These are phyloP conservation scores for Dactylorhiza incarnata DNA, from an alignment of 106 monocot genomes.

Conservation along the genomic window DNA sequence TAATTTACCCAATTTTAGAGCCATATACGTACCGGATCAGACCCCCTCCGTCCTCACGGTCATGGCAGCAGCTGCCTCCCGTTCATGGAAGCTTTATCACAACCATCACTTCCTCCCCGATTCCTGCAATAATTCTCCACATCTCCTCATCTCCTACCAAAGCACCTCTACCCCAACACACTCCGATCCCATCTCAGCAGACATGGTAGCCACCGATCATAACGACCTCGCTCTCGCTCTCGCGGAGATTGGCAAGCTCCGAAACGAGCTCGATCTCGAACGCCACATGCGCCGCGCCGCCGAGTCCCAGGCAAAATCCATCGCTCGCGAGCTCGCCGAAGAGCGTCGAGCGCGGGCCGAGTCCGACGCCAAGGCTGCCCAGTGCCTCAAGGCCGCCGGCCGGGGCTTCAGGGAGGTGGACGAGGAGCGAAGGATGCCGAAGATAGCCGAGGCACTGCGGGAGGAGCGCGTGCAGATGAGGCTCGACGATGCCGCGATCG, in stretches of 20 bases:
- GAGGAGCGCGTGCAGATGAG: conserved; percentile 50
- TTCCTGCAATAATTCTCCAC: conserved; percentile 10
- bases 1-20: too few species aligned
- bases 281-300: conserved; percentile 31
- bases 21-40: too few species aligned
- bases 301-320: conserved; percentile 26
- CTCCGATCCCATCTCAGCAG: not conserved
- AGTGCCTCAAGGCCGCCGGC: conserved; percentile 10
- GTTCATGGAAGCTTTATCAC: too few species aligned
- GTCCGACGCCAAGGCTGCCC: conserved; percentile 18
- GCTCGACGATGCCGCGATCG: conserved; percentile 33
- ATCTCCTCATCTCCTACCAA: conserved; percentile 1
- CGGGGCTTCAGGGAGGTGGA: conserved; percentile 17
- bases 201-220: not conserved
- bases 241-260: conserved; percentile 23
- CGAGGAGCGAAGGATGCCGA: conserved; percentile 34
- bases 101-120: conserved; percentile 1
- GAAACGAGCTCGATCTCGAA: conserved; percentile 44
- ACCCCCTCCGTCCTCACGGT: too few species aligned
- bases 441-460: conserved; percentile 28
- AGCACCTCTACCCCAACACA: not conserved
- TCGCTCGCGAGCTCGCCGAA: conserved; percentile 31
- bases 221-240: conserved; percentile 10
- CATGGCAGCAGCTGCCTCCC: too few species aligned
- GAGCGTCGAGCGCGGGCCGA: conserved; percentile 19